phyloP scores from a whole-genome alignment of 1,284 basidiomycete species.

The Vanrija humicola region DNA sequence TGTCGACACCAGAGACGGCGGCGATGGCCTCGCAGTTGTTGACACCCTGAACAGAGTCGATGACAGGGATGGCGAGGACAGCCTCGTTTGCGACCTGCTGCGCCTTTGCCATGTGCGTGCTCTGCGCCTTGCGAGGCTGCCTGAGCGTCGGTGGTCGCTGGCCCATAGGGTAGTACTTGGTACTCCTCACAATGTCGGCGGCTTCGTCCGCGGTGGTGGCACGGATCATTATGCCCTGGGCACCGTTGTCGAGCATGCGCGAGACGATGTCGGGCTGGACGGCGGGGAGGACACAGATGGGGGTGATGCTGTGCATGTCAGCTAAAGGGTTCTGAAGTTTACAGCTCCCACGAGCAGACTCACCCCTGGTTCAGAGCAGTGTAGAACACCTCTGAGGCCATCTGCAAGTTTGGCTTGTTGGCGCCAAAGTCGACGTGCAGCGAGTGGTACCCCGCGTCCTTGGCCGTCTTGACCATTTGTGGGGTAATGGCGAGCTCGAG shows the following conservation, averaged over 20 bases:
- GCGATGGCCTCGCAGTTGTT: slow-evolving; percentile 43
- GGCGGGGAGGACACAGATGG: slow-evolving; percentile 7
- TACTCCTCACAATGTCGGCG: no score
- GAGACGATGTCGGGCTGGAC: slow-evolving; percentile 10
- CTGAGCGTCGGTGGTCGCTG: no score
- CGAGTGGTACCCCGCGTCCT: slow-evolving; percentile 12
- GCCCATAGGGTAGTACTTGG: no score
- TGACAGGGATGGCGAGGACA: slow-evolving; percentile 9
- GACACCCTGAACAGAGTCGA: slow-evolving; percentile 38
- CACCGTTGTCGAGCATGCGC: slow-evolving; percentile 13
- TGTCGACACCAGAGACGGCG: slow-evolving; percentile 31
- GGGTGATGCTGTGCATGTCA: slow-evolving; percentile 1
- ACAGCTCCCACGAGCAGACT: neutral
- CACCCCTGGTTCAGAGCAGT: slow-evolving; percentile 6
- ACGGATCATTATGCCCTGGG: slow-evolving; percentile 10
- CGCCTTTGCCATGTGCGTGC: no score
- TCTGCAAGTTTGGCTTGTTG: slow-evolving; percentile 1
- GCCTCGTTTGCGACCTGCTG: neutral
- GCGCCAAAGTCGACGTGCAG: slow-evolving; percentile 10
- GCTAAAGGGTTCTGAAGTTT: no score
- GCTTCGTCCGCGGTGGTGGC: no score
- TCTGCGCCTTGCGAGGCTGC: no score
- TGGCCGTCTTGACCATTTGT: slow-evolving; percentile 8
- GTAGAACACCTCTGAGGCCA: slow-evolving; percentile 2
- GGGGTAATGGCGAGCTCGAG: slow-evolving; percentile 4